Evolutionary conservation across 768 basidiomycete genomes (phyloP).

Genomic region (Mrakia blollopis): DNA sequence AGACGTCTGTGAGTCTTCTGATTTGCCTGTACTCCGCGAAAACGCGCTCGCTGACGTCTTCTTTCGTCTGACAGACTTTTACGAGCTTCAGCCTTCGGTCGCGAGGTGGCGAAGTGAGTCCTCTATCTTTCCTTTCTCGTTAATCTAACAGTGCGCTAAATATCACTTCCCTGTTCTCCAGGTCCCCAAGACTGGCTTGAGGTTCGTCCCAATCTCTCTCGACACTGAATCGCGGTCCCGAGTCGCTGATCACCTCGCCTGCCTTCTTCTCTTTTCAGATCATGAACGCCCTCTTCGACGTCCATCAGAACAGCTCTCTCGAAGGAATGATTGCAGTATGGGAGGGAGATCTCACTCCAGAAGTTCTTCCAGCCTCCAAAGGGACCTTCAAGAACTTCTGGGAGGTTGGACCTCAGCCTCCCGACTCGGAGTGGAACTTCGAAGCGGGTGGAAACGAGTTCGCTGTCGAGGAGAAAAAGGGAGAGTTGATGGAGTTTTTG

Average conservation of each 20-base stretch:
- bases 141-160: not conserved
- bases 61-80: not conserved
- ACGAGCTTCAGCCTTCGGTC: not conserved
- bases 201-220: too few relatives aligned
- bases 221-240: too few relatives aligned
- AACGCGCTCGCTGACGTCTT: too few relatives aligned
- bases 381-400: conserved; percentile 1
- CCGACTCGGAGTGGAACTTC: not conserved
- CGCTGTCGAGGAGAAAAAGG: not conserved
- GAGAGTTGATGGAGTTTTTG: not conserved
- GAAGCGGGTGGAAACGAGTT: not conserved
- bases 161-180: not conserved
- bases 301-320: not conserved
- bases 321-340: not conserved
- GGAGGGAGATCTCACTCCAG: not conserved
- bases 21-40: not conserved
- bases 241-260: too few relatives aligned
- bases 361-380: not conserved
- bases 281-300: not conserved
- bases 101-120: not conserved
- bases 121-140: not conserved
- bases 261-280: not conserved
- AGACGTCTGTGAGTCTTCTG: not conserved
- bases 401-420: not conserved
- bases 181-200: not conserved